Evolutionary conservation across 2,329 filamentous ascomycete genomes (phyloP).

Genomic region (Fusarium heterosporum): DNA sequence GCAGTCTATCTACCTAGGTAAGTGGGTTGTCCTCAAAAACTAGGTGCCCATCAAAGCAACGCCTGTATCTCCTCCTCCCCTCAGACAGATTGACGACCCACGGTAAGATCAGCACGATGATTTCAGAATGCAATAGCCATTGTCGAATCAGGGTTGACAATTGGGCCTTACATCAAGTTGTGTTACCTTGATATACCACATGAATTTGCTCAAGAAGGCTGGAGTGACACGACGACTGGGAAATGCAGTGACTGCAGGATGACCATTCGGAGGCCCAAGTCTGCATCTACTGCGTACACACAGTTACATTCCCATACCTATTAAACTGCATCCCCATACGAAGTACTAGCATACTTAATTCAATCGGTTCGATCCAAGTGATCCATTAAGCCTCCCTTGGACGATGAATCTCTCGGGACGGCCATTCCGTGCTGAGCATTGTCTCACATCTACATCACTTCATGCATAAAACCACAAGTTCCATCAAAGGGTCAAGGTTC

Average conservation of each 20-base stretch:
- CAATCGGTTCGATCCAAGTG: not conserved
- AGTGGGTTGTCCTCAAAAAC: no score
- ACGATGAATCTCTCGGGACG: not conserved
- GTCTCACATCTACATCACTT: slow-evolving; percentile 10
- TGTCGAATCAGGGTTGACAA: slow-evolving; percentile 13
- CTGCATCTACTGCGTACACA: not conserved
- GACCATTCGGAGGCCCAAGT: not conserved
- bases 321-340: no score
- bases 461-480: not conserved
- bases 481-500: slow-evolving; percentile 20
- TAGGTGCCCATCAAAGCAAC: no score
- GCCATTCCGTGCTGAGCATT: not conserved
- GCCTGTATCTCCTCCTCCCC: not conserved
- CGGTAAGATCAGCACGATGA: slow-evolving; percentile 6
- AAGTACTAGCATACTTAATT: not conserved
- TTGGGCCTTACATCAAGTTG: slow-evolving; percentile 1
- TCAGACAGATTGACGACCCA: not conserved
- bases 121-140: slow-evolving; percentile 4
- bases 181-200: slow-evolving; percentile 9
- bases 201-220: not conserved
- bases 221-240: not conserved
- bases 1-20: no score
- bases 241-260: not conserved
- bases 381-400: not conserved
- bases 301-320: not conserved